These are phyloP conservation scores for Dentipellis sp. DNA, from an alignment of 768 basidiomycete genomes.

Conservation along the genomic window DNA sequence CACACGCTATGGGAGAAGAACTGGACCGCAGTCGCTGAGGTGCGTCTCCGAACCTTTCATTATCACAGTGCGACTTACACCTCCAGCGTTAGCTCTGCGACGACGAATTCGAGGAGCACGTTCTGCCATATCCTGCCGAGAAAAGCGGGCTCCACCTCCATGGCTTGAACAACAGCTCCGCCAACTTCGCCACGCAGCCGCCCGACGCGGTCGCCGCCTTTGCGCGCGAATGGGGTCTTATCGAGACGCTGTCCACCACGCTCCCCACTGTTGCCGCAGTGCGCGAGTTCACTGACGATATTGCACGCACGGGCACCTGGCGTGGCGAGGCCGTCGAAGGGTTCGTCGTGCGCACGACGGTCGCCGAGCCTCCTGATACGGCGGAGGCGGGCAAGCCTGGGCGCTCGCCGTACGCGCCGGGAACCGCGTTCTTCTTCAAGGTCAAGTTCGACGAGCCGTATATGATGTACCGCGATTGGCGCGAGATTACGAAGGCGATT, in stretches of 20 bases:
- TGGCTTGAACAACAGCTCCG: conserved; percentile 70
- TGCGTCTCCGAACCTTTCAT: conserved; percentile 24
- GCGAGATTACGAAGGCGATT: conserved; percentile 83
- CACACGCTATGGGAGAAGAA: conserved; percentile 66
- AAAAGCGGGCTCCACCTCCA: conserved; percentile 89
- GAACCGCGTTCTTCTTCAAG: conserved; percentile 96
- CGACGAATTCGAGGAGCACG: conserved; percentile 95
- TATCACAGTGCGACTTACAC: not conserved
- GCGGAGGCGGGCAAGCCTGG: conserved; percentile 19
- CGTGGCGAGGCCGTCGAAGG: conserved; percentile 83
- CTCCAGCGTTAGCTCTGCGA: conserved; percentile 73
- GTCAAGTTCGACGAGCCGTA: conserved; percentile 99
- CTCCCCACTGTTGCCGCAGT: conserved; percentile 61
- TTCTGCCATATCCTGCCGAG: conserved; percentile 73
- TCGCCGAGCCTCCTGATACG: conserved; percentile 32
- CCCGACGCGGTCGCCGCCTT: conserved; percentile 64
- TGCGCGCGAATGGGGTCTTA: conserved; percentile 88
- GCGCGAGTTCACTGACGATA: conserved; percentile 56
- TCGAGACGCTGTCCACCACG: conserved; percentile 55
- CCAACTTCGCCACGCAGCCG: conserved; percentile 62
- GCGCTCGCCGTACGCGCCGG: conserved; percentile 59
- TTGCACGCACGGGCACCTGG: conserved; percentile 67
- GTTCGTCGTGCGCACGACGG: conserved; percentile 82
- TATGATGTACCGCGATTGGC: conserved; percentile 97
- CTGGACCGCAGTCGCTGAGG: conserved; percentile 90